Percentiles rank a stretch among this genome's conserved stretches.
Conservation (phyloP, 495 filamentous ascomycete genomes). For the Ascodesmis nigricans region DNA sequence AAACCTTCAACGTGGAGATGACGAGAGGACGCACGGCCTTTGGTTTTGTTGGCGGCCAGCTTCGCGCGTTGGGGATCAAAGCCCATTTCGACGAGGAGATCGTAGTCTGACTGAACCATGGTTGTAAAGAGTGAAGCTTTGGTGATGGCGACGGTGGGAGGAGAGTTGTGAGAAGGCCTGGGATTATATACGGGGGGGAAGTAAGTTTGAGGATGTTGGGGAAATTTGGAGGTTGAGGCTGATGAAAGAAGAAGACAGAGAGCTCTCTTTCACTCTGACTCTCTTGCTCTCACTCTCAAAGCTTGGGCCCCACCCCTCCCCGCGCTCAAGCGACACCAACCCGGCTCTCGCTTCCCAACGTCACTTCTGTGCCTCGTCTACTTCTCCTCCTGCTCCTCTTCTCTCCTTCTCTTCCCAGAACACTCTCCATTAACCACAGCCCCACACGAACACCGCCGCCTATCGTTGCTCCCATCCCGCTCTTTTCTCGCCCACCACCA, state of each 20-base stretch:
- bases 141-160: neutral
- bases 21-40: constrained; percentile 32
- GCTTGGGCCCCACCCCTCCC: too few relatives aligned
- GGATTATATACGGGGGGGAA: too few relatives aligned
- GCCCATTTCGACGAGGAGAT: constrained; percentile 74
- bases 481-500: neutral
- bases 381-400: constrained; percentile 5
- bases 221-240: too few relatives aligned
- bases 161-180: too few relatives aligned
- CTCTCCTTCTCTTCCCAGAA: constrained; percentile 6
- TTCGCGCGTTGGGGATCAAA: constrained; percentile 64
- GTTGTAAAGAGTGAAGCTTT: constrained; percentile 4
- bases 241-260: too few relatives aligned
- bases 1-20: too few relatives aligned
- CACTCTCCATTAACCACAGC: constrained; percentile 9
- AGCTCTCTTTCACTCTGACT: too few relatives aligned
- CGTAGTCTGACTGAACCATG: constrained; percentile 30
- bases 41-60: constrained; percentile 57
- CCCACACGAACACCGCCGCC: constrained; percentile 4
- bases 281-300: too few relatives aligned
- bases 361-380: constrained; percentile 2
- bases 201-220: too few relatives aligned
- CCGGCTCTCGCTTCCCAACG: constrained; percentile 8
- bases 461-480: neutral
- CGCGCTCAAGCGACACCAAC: constrained; percentile 12